A percentile compares a stretch with the other conserved stretches of the same genome.
These are phyloP conservation scores for Aureobasidium musti DNA, from an alignment of 2,329 filamentous ascomycete species.

Conservation along the genomic window DNA sequence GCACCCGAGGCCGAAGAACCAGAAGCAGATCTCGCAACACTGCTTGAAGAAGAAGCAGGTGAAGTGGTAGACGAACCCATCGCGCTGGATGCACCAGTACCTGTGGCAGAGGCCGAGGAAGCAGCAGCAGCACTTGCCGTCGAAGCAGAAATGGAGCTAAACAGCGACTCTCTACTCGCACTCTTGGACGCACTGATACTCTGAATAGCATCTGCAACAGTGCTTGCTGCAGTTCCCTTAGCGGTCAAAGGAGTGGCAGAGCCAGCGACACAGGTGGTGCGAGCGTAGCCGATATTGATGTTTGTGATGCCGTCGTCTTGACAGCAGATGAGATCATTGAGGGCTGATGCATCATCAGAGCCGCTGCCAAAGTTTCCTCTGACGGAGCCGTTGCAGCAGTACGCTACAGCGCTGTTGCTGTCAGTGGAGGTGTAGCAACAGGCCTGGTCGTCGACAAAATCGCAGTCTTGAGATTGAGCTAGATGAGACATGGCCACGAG, in stretches of 20 bases:
- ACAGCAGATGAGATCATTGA: conserved; percentile 16
- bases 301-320: conserved; percentile 1
- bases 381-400: conserved; percentile 21
- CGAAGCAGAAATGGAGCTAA: background rate
- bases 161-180: background rate
- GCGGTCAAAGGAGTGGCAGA: conserved; percentile 7
- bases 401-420: background rate
- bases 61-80: background rate
- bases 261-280: background rate
- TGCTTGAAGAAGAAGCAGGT: background rate
- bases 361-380: background rate
- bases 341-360: background rate
- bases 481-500: background rate
- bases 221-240: background rate
- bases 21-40: background rate
- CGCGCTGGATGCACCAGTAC: background rate
- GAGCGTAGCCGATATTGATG: background rate
- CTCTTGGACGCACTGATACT: background rate
- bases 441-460: background rate
- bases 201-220: conserved; percentile 11
- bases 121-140: conserved; percentile 2
- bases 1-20: background rate
- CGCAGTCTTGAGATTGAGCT: conserved; percentile 1
- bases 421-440: background rate
- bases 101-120: background rate